Base-by-base conservation (phyloP, 257 asterid species). In the Perilla frutescens region DNA sequence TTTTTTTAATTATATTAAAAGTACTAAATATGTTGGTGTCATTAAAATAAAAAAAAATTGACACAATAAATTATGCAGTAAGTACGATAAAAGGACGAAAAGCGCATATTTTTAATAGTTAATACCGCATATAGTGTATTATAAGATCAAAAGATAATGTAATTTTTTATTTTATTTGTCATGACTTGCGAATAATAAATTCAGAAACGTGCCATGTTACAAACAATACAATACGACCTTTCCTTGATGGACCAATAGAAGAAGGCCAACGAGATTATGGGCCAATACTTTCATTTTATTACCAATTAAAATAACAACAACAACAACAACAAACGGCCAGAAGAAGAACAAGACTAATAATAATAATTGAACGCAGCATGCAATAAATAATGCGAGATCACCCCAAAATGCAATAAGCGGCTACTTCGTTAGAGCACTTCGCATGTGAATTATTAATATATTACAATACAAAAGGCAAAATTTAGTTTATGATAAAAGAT, bases 141-240 rank as follows among this genome's bases (percentile, higher is more conserved):
- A 32, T 45, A 47, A n/a, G 11, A 6, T 40, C 20, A 13, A 20
- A 59, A 48, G 58, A 62, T 55, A 54, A 70, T 9, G 11, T 41
- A 73, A 12, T 49, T n/a, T 20, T 48, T 62, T 62, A 43, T 10
- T 68, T 50, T 60, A 53, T 51, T 3, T 40, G 62, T 62, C 7
- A 61, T 29, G 58, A 51, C 12, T 29, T 13, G 58, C 76, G 51
- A 68, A 39, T 61, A 76, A 69, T 41, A 43, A 62, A 14, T 53
- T 15, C 7, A 70, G 41, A 32, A 50, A 36, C 45, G 13, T 41
- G 72, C 68, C 67, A 76, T 67, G 62, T 45, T 15, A n/a, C 8
- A 20, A 62, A 48, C 15, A 43, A 51, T 62, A 41, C 81, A 70
- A 60, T 62, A 70, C 34, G 15, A 5, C 67, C 62, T 62, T 76